phyloP scores from a whole-genome alignment of 164 flowering plant genomes.

The Aristolochia californica region DNA sequence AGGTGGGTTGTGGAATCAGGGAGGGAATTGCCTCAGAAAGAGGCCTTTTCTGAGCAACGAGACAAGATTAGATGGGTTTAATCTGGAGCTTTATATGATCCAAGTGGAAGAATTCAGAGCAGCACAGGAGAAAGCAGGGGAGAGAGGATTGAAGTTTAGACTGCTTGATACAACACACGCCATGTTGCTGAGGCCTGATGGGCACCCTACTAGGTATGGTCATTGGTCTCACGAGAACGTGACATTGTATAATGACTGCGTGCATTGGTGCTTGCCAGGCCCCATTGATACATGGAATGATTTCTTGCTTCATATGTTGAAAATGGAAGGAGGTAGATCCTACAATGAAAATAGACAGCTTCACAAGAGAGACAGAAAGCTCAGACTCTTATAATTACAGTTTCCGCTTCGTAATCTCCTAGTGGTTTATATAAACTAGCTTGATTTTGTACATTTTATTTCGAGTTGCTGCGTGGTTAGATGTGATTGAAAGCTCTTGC shows the following conservation, averaged over 20 bases:
- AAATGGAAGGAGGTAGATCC: conserved; percentile 9
- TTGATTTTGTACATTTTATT: neutral
- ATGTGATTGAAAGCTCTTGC: neutral
- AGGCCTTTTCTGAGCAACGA: conserved; percentile 32
- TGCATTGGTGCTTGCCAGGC: conserved; percentile 44
- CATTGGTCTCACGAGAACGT: conserved; percentile 22
- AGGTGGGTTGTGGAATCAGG: conserved; percentile 51
- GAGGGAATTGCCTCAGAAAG: conserved; percentile 53
- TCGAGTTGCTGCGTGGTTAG: neutral
- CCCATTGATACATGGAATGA: conserved; percentile 35
- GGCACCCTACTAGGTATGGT: conserved; percentile 33
- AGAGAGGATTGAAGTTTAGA: conserved; percentile 20
- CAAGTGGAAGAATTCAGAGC: conserved; percentile 28
- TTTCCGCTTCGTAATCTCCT: neutral
- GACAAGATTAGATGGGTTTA: conserved; percentile 13
- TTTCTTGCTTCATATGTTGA: conserved; percentile 31
- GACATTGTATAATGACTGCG: conserved; percentile 23
- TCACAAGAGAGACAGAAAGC: neutral
- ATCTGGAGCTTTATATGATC: conserved; percentile 21
- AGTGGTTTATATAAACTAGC: neutral
- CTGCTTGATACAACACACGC: conserved; percentile 27
- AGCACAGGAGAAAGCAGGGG: conserved; percentile 18
- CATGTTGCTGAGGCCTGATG: conserved; percentile 30
- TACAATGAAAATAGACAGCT: neutral
- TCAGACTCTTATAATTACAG: neutral